phyloP scores from a whole-genome alignment of 805 yeast genomes.

The Saccharomycopsis babjevae region DNA sequence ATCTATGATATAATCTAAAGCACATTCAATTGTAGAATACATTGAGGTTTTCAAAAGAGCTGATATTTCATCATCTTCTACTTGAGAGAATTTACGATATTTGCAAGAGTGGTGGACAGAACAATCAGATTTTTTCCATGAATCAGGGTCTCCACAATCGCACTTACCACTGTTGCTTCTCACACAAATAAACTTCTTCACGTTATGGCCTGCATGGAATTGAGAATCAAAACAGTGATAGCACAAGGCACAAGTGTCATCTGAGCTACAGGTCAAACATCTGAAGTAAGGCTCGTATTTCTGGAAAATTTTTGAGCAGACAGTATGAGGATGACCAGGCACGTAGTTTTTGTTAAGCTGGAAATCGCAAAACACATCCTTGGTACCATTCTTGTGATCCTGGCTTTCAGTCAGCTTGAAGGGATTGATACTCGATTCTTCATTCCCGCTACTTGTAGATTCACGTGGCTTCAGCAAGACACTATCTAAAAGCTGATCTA shows the following conservation, averaged over 20 bases:
- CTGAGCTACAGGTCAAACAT: conserved; percentile 68
- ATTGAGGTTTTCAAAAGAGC: conserved; percentile 32
- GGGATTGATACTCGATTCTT: conserved; percentile 4
- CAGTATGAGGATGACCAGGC: conserved; percentile 44
- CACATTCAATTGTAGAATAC: conserved; percentile 33
- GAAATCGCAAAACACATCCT: conserved; percentile 6
- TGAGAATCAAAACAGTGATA: conserved; percentile 58
- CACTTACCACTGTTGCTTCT: conserved; percentile 50
- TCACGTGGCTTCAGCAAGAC: no score
- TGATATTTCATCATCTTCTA: conserved; percentile 31
- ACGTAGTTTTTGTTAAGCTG: conserved; percentile 6
- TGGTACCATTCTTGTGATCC: neutral
- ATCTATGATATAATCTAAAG: conserved; percentile 53
- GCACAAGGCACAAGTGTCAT: conserved; percentile 71
- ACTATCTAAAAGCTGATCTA: conserved; percentile 16
- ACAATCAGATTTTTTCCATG: conserved; percentile 40
- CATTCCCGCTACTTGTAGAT: conserved; percentile 5
- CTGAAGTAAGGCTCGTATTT: conserved; percentile 59
- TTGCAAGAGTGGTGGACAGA: conserved; percentile 22
- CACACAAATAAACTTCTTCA: conserved; percentile 28
- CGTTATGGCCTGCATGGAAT: conserved; percentile 61
- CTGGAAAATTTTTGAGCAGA: conserved; percentile 57
- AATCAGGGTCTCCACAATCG: conserved; percentile 86
- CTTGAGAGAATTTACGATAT: conserved; percentile 24
- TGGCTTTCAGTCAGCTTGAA: neutral